phyloP scores from a whole-genome alignment of 495 filamentous ascomycete genomes.

The Cladorrhinum samala region DNA sequence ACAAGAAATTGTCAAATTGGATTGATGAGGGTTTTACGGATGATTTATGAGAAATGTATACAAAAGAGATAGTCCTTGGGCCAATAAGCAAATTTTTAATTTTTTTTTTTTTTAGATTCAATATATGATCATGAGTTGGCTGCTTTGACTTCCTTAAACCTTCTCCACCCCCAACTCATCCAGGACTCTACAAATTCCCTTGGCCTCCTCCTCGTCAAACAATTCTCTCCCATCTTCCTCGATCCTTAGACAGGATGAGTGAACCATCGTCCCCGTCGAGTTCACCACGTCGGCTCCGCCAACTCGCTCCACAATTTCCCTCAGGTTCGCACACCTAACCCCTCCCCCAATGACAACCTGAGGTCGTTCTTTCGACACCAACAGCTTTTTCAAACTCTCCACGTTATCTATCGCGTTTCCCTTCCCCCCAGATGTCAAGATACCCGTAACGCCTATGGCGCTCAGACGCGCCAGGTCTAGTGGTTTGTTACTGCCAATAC shows the following conservation, averaged over 20 bases:
- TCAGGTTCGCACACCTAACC: constrained; percentile 28
- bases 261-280: constrained; percentile 22
- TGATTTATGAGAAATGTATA: no score
- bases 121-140: no score
- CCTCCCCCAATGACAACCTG: constrained; percentile 41
- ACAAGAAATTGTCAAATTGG: no score
- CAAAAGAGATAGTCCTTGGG: no score
- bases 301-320: constrained; percentile 11
- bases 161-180: background rate
- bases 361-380: constrained; percentile 8
- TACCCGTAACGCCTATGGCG: constrained; percentile 28
- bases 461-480: constrained; percentile 22
- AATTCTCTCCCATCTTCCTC: constrained; percentile 4
- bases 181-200: background rate
- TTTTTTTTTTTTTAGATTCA: no score
- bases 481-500: no score
- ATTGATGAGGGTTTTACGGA: no score
- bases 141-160: background rate
- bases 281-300: background rate
- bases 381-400: constrained; percentile 21
- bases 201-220: constrained; percentile 13
- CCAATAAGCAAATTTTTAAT: no score
- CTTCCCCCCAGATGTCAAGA: constrained; percentile 38
- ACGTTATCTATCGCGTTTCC: constrained; percentile 28
- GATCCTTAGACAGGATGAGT: constrained; percentile 28